Conservation (phyloP, 75 land plant species). For the Chamaecyparis obtusa region DNA sequence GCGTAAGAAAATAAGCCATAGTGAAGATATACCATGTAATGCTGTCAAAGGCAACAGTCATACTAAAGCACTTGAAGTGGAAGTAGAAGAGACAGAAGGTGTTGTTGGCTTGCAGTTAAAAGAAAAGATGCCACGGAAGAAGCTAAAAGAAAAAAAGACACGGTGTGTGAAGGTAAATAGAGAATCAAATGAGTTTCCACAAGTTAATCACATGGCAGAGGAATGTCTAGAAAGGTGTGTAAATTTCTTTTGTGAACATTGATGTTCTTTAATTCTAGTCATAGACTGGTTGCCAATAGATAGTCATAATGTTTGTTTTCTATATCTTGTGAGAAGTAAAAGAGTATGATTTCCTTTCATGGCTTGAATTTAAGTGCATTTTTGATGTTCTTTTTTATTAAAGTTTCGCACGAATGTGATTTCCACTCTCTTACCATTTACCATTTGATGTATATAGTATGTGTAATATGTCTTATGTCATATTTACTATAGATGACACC, state of each 20-base stretch:
- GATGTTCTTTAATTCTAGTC: background rate
- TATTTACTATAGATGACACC: no score
- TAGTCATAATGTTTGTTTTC: background rate
- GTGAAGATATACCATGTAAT: background rate
- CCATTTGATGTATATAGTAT: background rate
- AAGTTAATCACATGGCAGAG: background rate
- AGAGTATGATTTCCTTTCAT: background rate
- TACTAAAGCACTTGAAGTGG: background rate
- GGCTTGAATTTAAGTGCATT: background rate
- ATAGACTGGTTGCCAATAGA: background rate
- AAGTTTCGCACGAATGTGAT: background rate
- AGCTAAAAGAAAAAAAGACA: background rate
- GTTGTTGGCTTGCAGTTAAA: background rate
- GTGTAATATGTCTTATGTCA: no score
- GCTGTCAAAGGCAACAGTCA: background rate
- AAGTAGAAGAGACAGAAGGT: background rate
- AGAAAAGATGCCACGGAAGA: background rate
- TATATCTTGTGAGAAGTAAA: background rate
- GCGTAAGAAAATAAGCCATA: background rate
- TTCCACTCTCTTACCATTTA: background rate
- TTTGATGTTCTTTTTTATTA: background rate
- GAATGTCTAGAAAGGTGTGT: background rate
- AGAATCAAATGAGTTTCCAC: background rate
- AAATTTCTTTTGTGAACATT: background rate
- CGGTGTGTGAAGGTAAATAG: background rate